phyloP scores from a whole-genome alignment of 768 basidiomycete genomes.

The Pleurotus cornucopiae region DNA sequence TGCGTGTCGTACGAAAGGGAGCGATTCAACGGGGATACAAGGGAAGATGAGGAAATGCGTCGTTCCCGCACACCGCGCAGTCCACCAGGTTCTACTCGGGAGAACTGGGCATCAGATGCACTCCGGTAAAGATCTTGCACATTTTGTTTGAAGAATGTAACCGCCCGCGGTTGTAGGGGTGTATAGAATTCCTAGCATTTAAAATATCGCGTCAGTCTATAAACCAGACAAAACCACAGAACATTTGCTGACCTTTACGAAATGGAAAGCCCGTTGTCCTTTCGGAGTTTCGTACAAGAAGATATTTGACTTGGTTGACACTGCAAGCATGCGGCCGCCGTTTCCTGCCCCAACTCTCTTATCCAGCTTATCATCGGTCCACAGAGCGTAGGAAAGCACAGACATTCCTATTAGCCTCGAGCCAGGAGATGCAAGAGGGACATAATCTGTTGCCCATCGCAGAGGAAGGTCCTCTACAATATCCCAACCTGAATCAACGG shows the following conservation, averaged over 20 bases:
- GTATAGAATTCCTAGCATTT: constrained; percentile 76
- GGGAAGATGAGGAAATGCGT: constrained; percentile 21
- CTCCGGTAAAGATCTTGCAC: constrained; percentile 49
- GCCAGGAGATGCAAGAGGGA: constrained; percentile 65
- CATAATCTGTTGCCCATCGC: constrained; percentile 86
- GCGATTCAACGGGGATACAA: constrained; percentile 23
- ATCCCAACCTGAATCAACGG: constrained; percentile 63
- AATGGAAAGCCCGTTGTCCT: constrained; percentile 79
- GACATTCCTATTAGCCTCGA: constrained; percentile 57
- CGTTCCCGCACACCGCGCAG: constrained; percentile 26
- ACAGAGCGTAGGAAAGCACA: constrained; percentile 65
- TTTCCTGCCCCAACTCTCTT: constrained; percentile 19
- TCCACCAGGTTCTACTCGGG: constrained; percentile 37
- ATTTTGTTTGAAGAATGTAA: constrained; percentile 69
- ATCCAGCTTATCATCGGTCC: constrained; percentile 51
- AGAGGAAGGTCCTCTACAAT: constrained; percentile 68
- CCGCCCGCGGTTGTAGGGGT: constrained; percentile 59
- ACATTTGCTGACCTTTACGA: constrained; percentile 57
- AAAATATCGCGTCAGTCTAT: constrained; percentile 3
- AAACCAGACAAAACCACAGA: background rate
- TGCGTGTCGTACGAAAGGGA: constrained; percentile 59
- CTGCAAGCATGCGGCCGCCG: constrained; percentile 58
- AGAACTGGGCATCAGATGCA: constrained; percentile 39
- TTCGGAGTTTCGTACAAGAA: constrained; percentile 78
- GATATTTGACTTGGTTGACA: constrained; percentile 71